Conservation (phyloP, 179 eudicot species). For the Carnegiea gigantea region DNA sequence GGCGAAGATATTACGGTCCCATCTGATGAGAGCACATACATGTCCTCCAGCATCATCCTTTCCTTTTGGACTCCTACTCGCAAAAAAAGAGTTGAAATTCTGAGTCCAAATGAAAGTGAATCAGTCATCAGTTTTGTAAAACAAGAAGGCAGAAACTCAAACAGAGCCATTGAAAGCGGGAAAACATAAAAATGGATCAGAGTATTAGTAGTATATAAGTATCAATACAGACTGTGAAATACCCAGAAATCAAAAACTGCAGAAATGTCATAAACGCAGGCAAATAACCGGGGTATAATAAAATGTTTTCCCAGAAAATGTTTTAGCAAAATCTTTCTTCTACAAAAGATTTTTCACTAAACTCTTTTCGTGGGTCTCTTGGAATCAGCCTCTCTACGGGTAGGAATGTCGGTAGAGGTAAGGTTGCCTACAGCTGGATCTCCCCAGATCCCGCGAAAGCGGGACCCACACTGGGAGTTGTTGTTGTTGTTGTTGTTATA, state of each 20-base stretch:
- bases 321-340: too few relatives aligned
- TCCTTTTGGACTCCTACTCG: constrained; percentile 93
- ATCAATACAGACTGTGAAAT: not conserved
- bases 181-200: not conserved
- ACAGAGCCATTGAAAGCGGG: not conserved
- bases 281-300: not conserved
- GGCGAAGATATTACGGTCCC: constrained; percentile 61
- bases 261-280: constrained; percentile 3
- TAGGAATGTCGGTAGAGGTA: too few relatives aligned
- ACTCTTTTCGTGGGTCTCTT: too few relatives aligned
- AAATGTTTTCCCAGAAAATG: too few relatives aligned
- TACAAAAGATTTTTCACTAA: too few relatives aligned
- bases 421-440: too few relatives aligned
- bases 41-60: constrained; percentile 84
- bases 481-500: too few relatives aligned
- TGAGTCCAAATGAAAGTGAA: constrained; percentile 10
- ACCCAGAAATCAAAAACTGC: constrained; percentile 6
- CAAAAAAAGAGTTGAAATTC: constrained; percentile 13
- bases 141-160: constrained; percentile 7
- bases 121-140: not conserved
- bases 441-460: too few relatives aligned
- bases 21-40: constrained; percentile 77
- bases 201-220: not conserved
- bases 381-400: too few relatives aligned
- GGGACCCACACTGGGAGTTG: too few relatives aligned